Evolutionary conservation across 805 yeast species (phyloP).

Genomic region (Cyberlindnera bimundalis): DNA sequence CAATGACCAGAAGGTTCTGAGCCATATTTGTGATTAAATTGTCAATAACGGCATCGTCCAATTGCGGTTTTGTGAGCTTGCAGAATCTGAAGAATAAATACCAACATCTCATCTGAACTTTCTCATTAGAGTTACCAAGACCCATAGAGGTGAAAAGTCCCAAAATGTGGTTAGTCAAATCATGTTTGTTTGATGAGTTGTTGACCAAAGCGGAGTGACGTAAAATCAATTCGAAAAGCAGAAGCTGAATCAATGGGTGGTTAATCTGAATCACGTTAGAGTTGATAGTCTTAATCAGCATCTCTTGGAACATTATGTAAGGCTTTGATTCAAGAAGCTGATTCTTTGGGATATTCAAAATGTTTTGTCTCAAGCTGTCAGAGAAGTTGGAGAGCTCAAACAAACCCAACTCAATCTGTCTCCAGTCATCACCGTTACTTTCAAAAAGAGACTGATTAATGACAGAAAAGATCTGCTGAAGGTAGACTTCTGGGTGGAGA

Average conservation of each 20-base stretch:
- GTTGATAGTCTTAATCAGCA: slow-evolving; percentile 49
- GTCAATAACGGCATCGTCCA: slow-evolving; percentile 48
- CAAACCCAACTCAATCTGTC: slow-evolving; percentile 80
- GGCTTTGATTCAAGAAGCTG: slow-evolving; percentile 67
- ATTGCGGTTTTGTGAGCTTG: slow-evolving; percentile 66
- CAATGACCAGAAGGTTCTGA: slow-evolving; percentile 56
- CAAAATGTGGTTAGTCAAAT: slow-evolving; percentile 57
- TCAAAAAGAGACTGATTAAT: slow-evolving; percentile 47
- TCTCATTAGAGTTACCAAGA: slow-evolving; percentile 66
- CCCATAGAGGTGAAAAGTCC: slow-evolving; percentile 83
- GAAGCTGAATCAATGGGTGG: slow-evolving; percentile 80
- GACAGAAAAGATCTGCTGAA: slow-evolving; percentile 57
- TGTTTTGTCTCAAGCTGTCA: slow-evolving; percentile 74
- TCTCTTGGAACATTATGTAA: slow-evolving; percentile 54
- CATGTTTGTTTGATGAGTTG: slow-evolving; percentile 43
- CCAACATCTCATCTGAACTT: slow-evolving; percentile 86
- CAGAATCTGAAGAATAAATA: slow-evolving; percentile 81
- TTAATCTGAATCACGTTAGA: slow-evolving; percentile 47
- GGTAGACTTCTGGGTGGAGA: slow-evolving; percentile 56
- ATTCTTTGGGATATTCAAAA: slow-evolving; percentile 65
- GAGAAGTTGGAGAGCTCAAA: slow-evolving; percentile 76
- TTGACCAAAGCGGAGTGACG: slow-evolving; percentile 68
- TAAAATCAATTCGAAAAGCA: slow-evolving; percentile 80
- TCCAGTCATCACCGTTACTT: slow-evolving; percentile 53
- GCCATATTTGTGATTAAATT: slow-evolving; percentile 59